Percentiles rank a stretch among this genome's conserved stretches.
These are phyloP conservation scores for Metarhizium album DNA, from an alignment of 2,329 filamentous ascomycete species.

Conservation along the genomic window DNA sequence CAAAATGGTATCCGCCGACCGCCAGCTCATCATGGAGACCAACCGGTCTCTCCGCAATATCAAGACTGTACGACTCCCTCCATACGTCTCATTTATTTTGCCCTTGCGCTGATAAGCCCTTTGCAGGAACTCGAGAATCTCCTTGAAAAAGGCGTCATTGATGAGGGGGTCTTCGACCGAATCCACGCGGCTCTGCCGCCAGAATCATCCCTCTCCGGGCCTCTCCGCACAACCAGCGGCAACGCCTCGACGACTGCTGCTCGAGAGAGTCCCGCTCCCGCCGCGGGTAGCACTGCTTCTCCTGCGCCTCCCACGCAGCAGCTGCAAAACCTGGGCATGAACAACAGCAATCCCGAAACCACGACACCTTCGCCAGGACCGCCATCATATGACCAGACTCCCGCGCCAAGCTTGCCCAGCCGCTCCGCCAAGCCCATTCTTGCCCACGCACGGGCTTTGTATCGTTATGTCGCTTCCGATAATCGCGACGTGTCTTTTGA, in stretches of 20 bases:
- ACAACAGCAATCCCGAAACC: constrained; percentile 8
- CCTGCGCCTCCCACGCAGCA: constrained; percentile 24
- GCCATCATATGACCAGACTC: constrained; percentile 41
- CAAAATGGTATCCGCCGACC: constrained; percentile 38
- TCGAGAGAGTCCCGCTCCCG: constrained; percentile 20
- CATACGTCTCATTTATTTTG: neutral
- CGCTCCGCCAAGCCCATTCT: constrained; percentile 46
- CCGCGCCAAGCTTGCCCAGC: constrained; percentile 30
- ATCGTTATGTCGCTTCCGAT: constrained; percentile 70
- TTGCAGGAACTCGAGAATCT: constrained; percentile 80
- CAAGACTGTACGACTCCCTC: constrained; percentile 51
- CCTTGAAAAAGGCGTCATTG: constrained; percentile 71
- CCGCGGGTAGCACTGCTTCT: constrained; percentile 17
- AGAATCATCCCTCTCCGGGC: constrained; percentile 50
- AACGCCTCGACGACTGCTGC: constrained; percentile 22
- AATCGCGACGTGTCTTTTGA: constrained; percentile 72
- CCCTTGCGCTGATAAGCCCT: neutral
- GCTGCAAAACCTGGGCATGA: constrained; percentile 31
- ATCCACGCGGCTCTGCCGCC: constrained; percentile 66
- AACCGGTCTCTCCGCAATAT: constrained; percentile 82
- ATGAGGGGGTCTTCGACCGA: constrained; percentile 60
- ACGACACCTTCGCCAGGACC: constrained; percentile 27
- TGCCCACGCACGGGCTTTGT: constrained; percentile 68
- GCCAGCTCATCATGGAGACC: constrained; percentile 53
- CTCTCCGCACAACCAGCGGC: constrained; percentile 28